Evolutionary conservation across 2,329 filamentous ascomycete species (phyloP), one percentile per base, ranked within the genome.

Genomic region (Colletotrichum limetticola): DNA sequence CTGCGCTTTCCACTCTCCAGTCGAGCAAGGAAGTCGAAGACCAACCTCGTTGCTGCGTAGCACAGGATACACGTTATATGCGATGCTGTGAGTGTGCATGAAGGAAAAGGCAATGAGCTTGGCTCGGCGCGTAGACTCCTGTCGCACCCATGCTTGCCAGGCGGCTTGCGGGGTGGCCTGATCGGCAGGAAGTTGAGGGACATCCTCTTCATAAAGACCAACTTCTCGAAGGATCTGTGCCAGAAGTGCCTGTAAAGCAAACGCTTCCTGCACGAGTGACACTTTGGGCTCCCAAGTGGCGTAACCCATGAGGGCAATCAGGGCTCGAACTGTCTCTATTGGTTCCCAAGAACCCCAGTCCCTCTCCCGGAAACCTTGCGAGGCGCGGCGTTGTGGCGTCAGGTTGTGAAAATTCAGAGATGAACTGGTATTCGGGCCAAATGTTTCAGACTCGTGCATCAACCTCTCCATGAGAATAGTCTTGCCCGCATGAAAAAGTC

Each of bases 41-140:
- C 78, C 76, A 0, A 84, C 75, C 71, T 84, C 82, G 56, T 82
- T 83, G 35, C 79, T 83, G 1, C 81, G 78, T 6, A 84, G 74
- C 0, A 79, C 78, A 0, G 82, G 82, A 35, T 82, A 83, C 2
- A 82, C 77, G 26, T 84, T 81, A 71, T 84, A 84, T 2, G 82
- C 82, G 8, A 84, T 79, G 62, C 80, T 83, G 68, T 84, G 81
- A 0, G 79, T 83, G 59, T 84, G 81, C 4, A 83, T 76, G 63
- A 84, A 84, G 0, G 81, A 81, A 37, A 84, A 84, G 0, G 81
- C 80, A 4, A 83, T 82, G 2, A 84, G 77, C 57, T 83, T 83
- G 0, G 82, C 76, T 6, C 82, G 77, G 2, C 82, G 78, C 2
- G 69, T 42, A 0, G 81, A 82, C 63, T 84, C 82, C 30, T 79